Evolutionary conservation across 2,329 filamentous ascomycete species (phyloP).

Genomic region (Claviceps sp.): DNA sequence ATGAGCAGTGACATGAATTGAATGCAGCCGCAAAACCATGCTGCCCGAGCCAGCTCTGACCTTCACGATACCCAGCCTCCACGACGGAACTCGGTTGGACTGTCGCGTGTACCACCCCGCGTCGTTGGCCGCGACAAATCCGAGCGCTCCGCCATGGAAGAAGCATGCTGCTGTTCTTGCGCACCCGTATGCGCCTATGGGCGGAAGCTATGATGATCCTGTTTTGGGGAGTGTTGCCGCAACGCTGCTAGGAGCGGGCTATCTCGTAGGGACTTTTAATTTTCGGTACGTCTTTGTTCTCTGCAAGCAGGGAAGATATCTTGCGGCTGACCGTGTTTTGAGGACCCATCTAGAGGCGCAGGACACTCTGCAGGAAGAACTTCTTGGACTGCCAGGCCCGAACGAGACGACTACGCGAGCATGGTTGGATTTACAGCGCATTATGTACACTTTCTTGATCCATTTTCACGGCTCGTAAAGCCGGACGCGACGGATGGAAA

Average conservation of each 20-base stretch:
- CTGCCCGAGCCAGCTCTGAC: conserved; percentile 45
- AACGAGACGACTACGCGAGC: conserved; percentile 70
- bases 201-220: conserved; percentile 72
- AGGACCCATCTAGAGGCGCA: conserved; percentile 49
- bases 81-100: conserved; percentile 63
- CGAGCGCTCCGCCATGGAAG: conserved; percentile 25
- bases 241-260: conserved; percentile 56
- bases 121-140: conserved; percentile 24
- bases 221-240: conserved; percentile 55
- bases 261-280: conserved; percentile 77
- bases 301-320: not conserved
- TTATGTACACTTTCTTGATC: conserved; percentile 51
- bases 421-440: conserved; percentile 67
- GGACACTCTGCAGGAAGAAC: conserved; percentile 61
- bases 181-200: conserved; percentile 82
- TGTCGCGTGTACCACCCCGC: conserved; percentile 71
- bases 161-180: conserved; percentile 54
- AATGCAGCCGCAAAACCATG: conserved; percentile 19
- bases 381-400: conserved; percentile 75
- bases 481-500: not conserved
- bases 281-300: conserved; percentile 49
- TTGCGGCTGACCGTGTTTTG: not conserved
- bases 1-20: not conserved
- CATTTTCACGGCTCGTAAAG: conserved; percentile 12
- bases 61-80: conserved; percentile 72